Percentiles rank a stretch among this genome's conserved stretches.
phyloP scores from a whole-genome alignment of 805 yeast genomes.

The Cyberlindnera amylophila region DNA sequence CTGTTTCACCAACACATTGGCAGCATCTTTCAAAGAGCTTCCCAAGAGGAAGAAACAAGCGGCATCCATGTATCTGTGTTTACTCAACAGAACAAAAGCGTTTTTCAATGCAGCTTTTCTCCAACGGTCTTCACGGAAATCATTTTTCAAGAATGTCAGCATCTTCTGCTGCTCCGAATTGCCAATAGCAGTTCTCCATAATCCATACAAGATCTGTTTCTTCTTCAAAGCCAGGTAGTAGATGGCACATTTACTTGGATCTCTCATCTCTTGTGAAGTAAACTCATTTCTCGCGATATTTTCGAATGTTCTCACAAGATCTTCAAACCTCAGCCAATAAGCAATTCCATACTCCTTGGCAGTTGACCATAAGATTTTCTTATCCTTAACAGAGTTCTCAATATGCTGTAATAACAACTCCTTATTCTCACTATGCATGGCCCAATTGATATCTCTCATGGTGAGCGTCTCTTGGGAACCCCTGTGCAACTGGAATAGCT shows the following conservation, averaged over 20 bases:
- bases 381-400: slow-evolving; percentile 35
- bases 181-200: slow-evolving; percentile 76
- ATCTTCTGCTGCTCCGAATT: slow-evolving; percentile 83
- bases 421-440: slow-evolving; percentile 75
- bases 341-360: slow-evolving; percentile 60
- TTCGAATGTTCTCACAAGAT: slow-evolving; percentile 55
- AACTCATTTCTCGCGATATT: slow-evolving; percentile 70
- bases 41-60: slow-evolving; percentile 86
- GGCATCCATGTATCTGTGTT: slow-evolving; percentile 82
- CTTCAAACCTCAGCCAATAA: slow-evolving; percentile 59
- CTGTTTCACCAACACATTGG: slow-evolving; percentile 66
- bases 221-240: slow-evolving; percentile 76
- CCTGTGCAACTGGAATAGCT: slow-evolving; percentile 54
- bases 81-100: slow-evolving; percentile 85
- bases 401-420: slow-evolving; percentile 56
- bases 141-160: slow-evolving; percentile 70
- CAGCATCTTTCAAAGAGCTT: slow-evolving; percentile 70
- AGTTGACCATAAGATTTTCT: slow-evolving; percentile 54
- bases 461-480: slow-evolving; percentile 50
- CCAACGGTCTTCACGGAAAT: slow-evolving; percentile 77
- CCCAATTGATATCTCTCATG: slow-evolving; percentile 86
- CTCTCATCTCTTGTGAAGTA: slow-evolving; percentile 47
- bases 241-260: slow-evolving; percentile 72
- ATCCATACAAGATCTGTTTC: slow-evolving; percentile 68
- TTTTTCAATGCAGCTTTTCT: slow-evolving; percentile 84